phyloP scores from a whole-genome alignment of 1,284 basidiomycete genomes.

The Melampsora occidentalis region DNA sequence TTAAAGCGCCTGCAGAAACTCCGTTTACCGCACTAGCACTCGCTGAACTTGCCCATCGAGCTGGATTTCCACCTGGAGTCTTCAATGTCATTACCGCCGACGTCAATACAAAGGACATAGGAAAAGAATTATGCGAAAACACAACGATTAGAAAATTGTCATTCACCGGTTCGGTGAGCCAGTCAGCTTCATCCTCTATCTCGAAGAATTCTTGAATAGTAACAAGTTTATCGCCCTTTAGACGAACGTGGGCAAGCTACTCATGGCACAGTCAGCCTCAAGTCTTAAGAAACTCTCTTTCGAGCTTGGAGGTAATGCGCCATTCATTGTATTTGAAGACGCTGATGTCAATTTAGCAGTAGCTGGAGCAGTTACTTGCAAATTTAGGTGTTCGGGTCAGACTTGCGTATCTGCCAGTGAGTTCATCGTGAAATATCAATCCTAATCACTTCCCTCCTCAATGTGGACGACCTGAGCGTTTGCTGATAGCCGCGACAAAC shows the following conservation, averaged over 20 bases:
- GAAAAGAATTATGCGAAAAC: constrained; percentile 61
- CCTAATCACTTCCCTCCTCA: constrained; percentile 45
- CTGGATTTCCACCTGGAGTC: constrained; percentile 89
- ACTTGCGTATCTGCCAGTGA: constrained; percentile 64
- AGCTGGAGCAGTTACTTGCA: constrained; percentile 77
- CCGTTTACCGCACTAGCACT: constrained; percentile 90
- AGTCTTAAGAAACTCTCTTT: constrained; percentile 90
- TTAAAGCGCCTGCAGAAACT: constrained; percentile 94
- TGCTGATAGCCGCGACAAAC: not conserved
- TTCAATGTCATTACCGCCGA: constrained; percentile 88
- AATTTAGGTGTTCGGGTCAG: constrained; percentile 90
- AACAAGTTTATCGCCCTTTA: constrained; percentile 54
- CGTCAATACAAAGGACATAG: constrained; percentile 75
- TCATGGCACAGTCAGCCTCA: constrained; percentile 75
- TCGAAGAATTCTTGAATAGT: constrained; percentile 23
- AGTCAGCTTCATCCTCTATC: too few species aligned
- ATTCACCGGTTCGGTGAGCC: constrained; percentile 66
- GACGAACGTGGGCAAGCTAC: constrained; percentile 82
- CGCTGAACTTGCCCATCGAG: constrained; percentile 75
- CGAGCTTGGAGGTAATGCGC: constrained; percentile 70
- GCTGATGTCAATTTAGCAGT: constrained; percentile 91
- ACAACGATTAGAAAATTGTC: constrained; percentile 74
- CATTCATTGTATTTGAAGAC: constrained; percentile 96
- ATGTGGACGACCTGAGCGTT: constrained; percentile 43
- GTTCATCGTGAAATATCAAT: not conserved